Conservation (phyloP, 495 filamentous ascomycete species). For the Sordaria brevicollis region DNA sequence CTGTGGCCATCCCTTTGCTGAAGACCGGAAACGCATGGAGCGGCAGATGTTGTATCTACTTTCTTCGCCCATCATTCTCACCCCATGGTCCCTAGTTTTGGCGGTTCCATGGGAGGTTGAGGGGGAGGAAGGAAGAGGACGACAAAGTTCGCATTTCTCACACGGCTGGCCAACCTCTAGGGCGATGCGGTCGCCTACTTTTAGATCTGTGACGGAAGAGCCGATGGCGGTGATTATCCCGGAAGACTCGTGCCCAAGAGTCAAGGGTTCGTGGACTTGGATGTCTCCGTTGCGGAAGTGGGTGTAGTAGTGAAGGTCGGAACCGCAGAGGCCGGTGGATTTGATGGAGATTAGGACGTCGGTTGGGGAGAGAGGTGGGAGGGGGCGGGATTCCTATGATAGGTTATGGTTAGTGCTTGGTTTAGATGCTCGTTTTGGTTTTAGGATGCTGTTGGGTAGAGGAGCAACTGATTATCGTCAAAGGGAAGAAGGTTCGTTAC, state of each 20-base stretch:
- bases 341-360: constrained; percentile 50
- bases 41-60: constrained; percentile 82
- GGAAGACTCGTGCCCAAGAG: constrained; percentile 52
- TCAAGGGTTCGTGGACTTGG: constrained; percentile 50
- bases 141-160: constrained; percentile 54
- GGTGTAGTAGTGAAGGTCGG: constrained; percentile 58
- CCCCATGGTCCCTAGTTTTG: too few relatives aligned
- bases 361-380: constrained; percentile 29
- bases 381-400: constrained; percentile 41
- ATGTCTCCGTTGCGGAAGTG: constrained; percentile 61
- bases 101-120: too few relatives aligned
- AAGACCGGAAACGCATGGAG: constrained; percentile 66
- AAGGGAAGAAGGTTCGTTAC: constrained; percentile 3
- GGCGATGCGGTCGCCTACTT: constrained; percentile 62
- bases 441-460: too few relatives aligned
- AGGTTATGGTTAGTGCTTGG: neutral
- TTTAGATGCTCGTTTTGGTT: neutral
- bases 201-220: constrained; percentile 30
- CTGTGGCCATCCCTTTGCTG: constrained; percentile 46
- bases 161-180: constrained; percentile 82
- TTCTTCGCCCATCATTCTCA: too few relatives aligned
- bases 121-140: neutral
- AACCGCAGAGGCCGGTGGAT: constrained; percentile 56
- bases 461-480: too few relatives aligned
- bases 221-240: constrained; percentile 47